Evolutionary conservation across 192 early-diverging fungal species (phyloP), one percentile per base, ranked within the genome.

Genomic region (Funneliformis mosseae): DNA sequence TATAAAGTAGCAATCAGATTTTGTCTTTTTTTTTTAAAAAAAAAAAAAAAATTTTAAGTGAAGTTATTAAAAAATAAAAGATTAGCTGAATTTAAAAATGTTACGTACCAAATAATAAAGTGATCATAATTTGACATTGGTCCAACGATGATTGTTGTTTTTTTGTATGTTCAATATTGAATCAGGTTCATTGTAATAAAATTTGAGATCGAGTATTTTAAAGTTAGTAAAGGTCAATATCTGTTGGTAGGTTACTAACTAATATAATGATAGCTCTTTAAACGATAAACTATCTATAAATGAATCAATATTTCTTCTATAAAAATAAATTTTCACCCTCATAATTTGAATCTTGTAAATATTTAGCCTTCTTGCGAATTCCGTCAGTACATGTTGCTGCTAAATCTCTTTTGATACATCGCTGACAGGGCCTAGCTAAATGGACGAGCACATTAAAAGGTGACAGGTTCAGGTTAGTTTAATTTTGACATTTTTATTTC

Each of bases 361-460:
- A 97, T 86, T 98, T 98, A 39, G 96, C 95, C 83, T 93, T 96
- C 82, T 97, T 98, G 79, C 96, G 90, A 28, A 87, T 84, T 23
- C 95, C 95, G 78, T 97, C 96, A 4, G 92, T 89, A 80, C 97
- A 97, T 7, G 93, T 91, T 28, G 79, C 84, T 3, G 86, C 91
- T 25, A 96, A 82, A 41, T 93, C 95, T 69, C 92, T 85, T 85
- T 96, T 97, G 25, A 95, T 87, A 81, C 97, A 98, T 4, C 96
- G 92, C 43, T 88, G 88, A 79, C 97, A 98, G 43, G 97, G 97
- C 25, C 97, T 92, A 61, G 87, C 90, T 91, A 72, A 70, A 42
- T n/a, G 43, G 45, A 33, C 33, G 33, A 3, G 33, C 33, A 33
- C 33, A 33, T 33, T 33, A 2, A 33, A 33, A 33, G n/a, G n/a